phyloP scores from a whole-genome alignment of 2,329 filamentous ascomycete genomes.

The Epichloe hybrida region DNA sequence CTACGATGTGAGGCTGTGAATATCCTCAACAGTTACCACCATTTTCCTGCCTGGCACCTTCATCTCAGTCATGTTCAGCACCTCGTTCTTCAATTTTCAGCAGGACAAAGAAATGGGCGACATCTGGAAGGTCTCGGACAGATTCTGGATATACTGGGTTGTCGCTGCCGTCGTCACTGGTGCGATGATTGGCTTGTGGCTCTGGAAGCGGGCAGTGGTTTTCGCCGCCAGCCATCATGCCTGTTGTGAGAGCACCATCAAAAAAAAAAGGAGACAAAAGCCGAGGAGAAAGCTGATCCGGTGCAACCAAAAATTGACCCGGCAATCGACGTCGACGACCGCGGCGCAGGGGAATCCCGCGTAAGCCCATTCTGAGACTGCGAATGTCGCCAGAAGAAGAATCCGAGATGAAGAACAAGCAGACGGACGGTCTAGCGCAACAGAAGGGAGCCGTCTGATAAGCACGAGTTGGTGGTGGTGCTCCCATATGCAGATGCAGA shows the following conservation, averaged over 20 bases:
- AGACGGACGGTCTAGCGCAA: background rate
- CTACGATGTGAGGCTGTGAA: too few relatives aligned
- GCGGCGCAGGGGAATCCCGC: too few relatives aligned
- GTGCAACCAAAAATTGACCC: too few relatives aligned
- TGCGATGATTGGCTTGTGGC: background rate
- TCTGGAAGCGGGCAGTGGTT: too few relatives aligned
- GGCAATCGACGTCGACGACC: too few relatives aligned
- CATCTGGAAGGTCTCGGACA: conserved; percentile 15
- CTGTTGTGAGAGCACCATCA: too few relatives aligned
- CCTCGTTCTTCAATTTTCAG: conserved; percentile 26
- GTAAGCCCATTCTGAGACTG: background rate
- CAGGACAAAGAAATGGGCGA: conserved; percentile 8
- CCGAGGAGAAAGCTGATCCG: too few relatives aligned
- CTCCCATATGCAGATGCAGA: background rate
- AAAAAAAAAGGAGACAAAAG: too few relatives aligned
- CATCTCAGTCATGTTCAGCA: conserved; percentile 33
- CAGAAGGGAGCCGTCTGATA: too few relatives aligned
- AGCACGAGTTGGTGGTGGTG: background rate
- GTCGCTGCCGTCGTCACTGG: conserved; percentile 18
- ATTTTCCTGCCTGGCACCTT: conserved; percentile 38
- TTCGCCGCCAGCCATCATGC: too few relatives aligned
- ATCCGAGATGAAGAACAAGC: background rate
- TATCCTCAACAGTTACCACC: too few relatives aligned
- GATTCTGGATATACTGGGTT: conserved; percentile 25
- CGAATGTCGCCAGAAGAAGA: background rate